Evolutionary conservation across 768 basidiomycete species (phyloP), one percentile per base, ranked within the genome.

Genomic region (Russula abietina): DNA sequence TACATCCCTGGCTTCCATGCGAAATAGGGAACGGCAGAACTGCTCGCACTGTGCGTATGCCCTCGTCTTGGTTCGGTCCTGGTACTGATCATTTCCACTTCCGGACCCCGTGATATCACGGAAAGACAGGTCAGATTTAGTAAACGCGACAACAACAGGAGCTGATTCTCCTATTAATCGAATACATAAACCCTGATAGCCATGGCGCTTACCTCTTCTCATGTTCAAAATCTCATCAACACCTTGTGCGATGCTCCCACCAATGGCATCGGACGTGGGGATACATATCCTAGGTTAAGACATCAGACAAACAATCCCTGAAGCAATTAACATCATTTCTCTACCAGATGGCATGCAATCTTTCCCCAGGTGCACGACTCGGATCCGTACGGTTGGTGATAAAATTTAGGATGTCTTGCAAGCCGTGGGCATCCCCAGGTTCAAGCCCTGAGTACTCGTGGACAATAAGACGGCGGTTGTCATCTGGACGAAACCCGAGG

Each of bases 291-390:
- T 57, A 14, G 3, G 28, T 24, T 2, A 11, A 38, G 45, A 38
- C 19, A 17, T 49, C 10, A 58, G 32, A 33, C 5, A 46, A 10
- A 36, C 32, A 11, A 7, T 11, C 7, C 2, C 2, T 8, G 1
- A 16, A 16, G 22, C 16, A 5, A 38, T 49, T 28, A n/a, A 55
- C 11, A 45, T 12, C 7, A 30, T 2, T 33, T 48, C 22, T 26
- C 46, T 58, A 58, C 57, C 57, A 58, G 24, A 58, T n/a, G 4
- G 57, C 57, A 12, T 58, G 32, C 36, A 58, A 24, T 48, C 17
- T 48, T 49, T 49, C 32, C 5, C 36, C 14, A 11, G 32, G 16
- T 17, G 33, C 7, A 10, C 46, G 33, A 1, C 2, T 48, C n/a
- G 6, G 32, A 33, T 48, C 56, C 0, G 57, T 58, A 10, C 57